Evolutionary conservation across 164 flowering plant species (phyloP).

Genomic region (Chimonanthus praecox): DNA sequence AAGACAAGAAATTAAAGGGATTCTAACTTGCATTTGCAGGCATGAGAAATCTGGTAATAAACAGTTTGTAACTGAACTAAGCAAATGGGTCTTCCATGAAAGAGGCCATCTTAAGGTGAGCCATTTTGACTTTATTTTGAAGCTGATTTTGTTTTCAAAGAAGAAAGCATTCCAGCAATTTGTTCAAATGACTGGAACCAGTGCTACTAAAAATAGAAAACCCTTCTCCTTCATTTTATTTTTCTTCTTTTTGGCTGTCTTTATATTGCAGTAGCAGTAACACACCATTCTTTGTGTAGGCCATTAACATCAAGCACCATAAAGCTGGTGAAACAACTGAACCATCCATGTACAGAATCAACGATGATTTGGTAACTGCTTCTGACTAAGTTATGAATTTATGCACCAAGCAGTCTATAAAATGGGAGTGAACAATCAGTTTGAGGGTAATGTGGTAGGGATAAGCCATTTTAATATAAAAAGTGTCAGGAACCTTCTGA

Average conservation of each 20-base stretch:
- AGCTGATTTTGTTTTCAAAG: not conserved
- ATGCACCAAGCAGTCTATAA: not conserved
- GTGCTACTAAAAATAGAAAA: not conserved
- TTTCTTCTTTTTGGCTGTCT: not conserved
- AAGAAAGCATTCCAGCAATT: not conserved
- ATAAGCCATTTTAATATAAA: too few species aligned
- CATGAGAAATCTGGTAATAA: too few species aligned
- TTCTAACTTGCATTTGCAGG: too few species aligned
- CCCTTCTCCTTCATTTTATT: too few species aligned
- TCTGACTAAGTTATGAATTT: not conserved
- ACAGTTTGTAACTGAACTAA: too few species aligned
- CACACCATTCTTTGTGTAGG: constrained; percentile 31
- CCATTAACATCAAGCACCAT: constrained; percentile 72
- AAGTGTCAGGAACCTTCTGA: not conserved
- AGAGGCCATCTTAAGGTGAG: too few species aligned
- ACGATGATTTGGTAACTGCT: constrained; percentile 75
- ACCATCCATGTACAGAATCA: constrained; percentile 88
- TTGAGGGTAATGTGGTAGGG: not conserved
- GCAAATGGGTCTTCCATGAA: too few species aligned
- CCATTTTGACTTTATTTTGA: not conserved
- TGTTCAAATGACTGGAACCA: not conserved
- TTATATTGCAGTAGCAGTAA: not conserved
- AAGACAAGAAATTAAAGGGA: constrained; percentile 8
- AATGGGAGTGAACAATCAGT: not conserved
- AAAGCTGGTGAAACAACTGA: constrained; percentile 85